Percentiles rank a stretch among this genome's conserved stretches.
phyloP scores from a whole-genome alignment of 2,329 filamentous ascomycete genomes.

The Dendrostoma leiphaemia region DNA sequence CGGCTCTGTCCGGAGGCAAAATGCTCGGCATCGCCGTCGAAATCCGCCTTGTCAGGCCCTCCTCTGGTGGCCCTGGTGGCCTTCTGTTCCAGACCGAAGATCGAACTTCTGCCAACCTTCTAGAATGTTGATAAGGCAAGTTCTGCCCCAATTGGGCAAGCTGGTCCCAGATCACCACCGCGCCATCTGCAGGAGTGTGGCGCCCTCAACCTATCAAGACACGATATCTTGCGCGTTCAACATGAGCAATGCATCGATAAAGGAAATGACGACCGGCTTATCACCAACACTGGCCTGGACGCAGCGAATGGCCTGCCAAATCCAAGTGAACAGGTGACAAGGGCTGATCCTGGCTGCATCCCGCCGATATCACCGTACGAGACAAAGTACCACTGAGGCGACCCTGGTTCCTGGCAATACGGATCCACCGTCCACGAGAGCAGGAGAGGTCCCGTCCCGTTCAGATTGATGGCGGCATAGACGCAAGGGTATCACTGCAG shows the following conservation, averaged over 20 bases:
- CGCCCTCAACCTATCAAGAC: too few relatives aligned
- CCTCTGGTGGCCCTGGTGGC: too few relatives aligned
- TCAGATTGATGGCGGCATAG: not conserved
- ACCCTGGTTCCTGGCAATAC: not conserved
- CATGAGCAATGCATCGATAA: not conserved
- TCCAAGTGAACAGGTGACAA: not conserved
- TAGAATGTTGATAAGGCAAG: not conserved
- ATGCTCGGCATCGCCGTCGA: not conserved
- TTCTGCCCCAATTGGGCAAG: not conserved
- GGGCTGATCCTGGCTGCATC: not conserved
- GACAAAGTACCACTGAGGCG: not conserved
- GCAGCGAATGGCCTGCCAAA: not conserved
- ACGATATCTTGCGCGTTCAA: not conserved
- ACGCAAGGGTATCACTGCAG: not conserved
- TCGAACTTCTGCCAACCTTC: not conserved
- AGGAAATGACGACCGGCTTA: not conserved
- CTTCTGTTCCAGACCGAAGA: not conserved
- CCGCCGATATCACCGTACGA: conserved; percentile 2
- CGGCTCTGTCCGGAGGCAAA: too few relatives aligned
- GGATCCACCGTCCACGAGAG: not conserved
- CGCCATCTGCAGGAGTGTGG: not conserved
- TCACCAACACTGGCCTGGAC: not conserved
- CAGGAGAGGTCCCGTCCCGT: too few relatives aligned
- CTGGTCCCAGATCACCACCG: not conserved
- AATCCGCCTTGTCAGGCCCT: not conserved